phyloP scores from a whole-genome alignment of 2,329 filamentous ascomycete species.

The Microdochium bolleyi region DNA sequence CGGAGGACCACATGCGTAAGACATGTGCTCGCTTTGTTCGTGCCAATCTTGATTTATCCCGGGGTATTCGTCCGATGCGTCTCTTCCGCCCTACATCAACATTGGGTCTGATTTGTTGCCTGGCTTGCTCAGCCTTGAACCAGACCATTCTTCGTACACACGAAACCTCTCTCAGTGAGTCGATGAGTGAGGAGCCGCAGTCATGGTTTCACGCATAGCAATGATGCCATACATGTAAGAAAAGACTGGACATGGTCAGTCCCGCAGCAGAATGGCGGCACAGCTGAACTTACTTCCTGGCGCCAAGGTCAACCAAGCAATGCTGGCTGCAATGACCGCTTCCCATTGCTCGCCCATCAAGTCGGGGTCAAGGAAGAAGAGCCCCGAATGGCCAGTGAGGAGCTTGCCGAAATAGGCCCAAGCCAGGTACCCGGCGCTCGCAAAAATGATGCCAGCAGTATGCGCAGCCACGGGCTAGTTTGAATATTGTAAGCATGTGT shows the following conservation, averaged over 20 bases:
- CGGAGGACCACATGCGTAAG: no score
- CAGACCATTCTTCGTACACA: neutral
- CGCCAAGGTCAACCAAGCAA: conserved; percentile 34
- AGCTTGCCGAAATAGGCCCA: conserved; percentile 40
- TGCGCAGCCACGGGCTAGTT: conserved; percentile 35
- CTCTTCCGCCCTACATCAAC: no score
- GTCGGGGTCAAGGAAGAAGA: conserved; percentile 42
- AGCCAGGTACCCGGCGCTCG: conserved; percentile 35
- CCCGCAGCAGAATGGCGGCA: neutral
- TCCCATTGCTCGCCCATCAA: conserved; percentile 31
- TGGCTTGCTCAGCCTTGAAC: no score
- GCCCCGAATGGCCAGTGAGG: conserved; percentile 35
- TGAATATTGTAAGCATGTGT: conserved; percentile 6
- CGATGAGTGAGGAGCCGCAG: conserved; percentile 8
- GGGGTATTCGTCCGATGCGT: no score
- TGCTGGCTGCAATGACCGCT: conserved; percentile 33
- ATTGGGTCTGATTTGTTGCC: no score
- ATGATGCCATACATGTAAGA: conserved; percentile 40
- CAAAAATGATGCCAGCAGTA: conserved; percentile 29
- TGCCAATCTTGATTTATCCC: no score
- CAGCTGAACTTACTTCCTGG: conserved; percentile 31
- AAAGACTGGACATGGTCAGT: conserved; percentile 29
- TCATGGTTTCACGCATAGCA: conserved; percentile 35
- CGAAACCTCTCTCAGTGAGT: neutral
- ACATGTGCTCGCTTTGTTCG: no score